Base-by-base conservation (phyloP, 306 rosid species). In the Myrica gale region DNA sequence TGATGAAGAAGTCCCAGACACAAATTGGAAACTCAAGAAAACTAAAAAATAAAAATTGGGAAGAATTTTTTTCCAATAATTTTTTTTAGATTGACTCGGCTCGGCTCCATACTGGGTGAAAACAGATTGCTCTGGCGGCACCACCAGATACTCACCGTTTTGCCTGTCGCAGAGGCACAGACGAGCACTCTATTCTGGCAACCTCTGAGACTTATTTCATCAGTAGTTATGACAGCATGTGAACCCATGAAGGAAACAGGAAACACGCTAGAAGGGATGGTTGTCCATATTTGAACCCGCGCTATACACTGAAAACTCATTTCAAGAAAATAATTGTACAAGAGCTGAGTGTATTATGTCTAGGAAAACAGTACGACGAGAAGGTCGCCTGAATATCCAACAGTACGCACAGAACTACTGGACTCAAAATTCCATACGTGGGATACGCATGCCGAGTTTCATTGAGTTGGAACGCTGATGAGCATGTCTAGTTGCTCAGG, bases 401-500 rank as follows among this genome's bases (percentile, higher is more conserved):
- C 23, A n/a, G 48, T 43, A 42, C 50, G 48, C 50, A 66, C 51
- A 66, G 50, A 41, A 9, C 26, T 6, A 39, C 69, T 17, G 48
- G 69, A 42, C 16, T 39, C 26, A 65, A 65, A 42, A 42, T n/a
- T 65, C 6, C 13, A 65, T 43, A 65, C 70, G 42, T 15, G 1
- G 20, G 63, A 37, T 32, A 20, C 4, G 0, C 26, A 58, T 9
- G 17, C 11, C 4, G 11, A 11, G 3, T 41, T 1, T 1, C 41
- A 5, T 41, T n/a, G 17, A 41, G 17, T 73, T 68, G 51, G 76
- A 73, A 67, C 68, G 52, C 20, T 45, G 54, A 72, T 61, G 62
- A 10, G 72, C 17, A 17, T 26, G 45, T 69, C 81, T 83, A 71
- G 84, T 17, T 10, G 76, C 82, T 82, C 4, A 45, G 41, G 50